Evolutionary conservation across 2,329 filamentous ascomycete species (phyloP), one percentile per base, ranked within the genome.

Genomic region (Nigrospora osmanthi): DNA sequence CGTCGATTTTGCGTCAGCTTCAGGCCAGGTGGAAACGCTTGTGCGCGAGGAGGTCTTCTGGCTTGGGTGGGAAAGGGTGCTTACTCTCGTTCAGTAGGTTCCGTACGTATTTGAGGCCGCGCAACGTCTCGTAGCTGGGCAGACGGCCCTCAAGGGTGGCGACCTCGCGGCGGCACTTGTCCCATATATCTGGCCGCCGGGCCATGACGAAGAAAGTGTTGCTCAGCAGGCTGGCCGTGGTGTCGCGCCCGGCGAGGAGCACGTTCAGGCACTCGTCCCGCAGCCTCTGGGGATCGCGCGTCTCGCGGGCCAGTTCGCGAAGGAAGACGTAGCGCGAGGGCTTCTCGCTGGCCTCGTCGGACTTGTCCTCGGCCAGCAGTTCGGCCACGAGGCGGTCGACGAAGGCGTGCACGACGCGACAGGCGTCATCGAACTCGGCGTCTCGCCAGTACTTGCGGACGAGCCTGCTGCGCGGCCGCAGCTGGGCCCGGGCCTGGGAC

Each of bases 221-320:
- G 28, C 19, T 40, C 13, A 40, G 38, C 19, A 40, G 38, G 11
- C 61, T 64, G 3, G 32, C 40, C 14, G 40, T 42, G 12, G 40
- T 42, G 19, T 42, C 40, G n/a, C 40, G 40, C 4, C 40, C 40
- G 14, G 40, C 40, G 6, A 42, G 16, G 16, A 42, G 40, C 17
- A 42, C 33, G 34, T 42, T 42, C 16, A 42, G 40, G 30, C 31
- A 17, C 40, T 42, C 32, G 32, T 42, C 40, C 13, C 32, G 40
- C 32, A 42, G 17, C 16, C 17, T 15, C 30, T 35, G 13, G 6
- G 40, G 40, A 19, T 42, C 33, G 7, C 28, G 16, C 19, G 40
- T 42, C 10, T 42, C 32, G 30, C 35, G 23, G 15, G 15, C 40
- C 3, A 42, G 40, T 11, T 35, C 40, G 7, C 35, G 16, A 6